Evolutionary conservation across 441 rosid genomes (phyloP).

Genomic region (Raphanus hybrid): DNA sequence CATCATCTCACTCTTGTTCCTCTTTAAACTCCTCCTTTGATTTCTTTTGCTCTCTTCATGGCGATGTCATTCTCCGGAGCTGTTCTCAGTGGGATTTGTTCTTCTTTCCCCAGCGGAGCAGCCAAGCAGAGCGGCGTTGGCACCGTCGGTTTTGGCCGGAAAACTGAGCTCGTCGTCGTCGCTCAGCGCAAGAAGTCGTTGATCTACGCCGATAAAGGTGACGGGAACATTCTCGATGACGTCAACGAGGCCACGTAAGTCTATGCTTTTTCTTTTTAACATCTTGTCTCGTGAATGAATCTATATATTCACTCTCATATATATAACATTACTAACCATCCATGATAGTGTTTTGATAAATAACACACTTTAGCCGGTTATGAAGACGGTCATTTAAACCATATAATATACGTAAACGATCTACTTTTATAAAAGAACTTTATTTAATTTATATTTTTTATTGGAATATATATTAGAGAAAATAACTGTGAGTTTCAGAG

Average conservation of each 20-base stretch:
- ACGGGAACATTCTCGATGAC: conserved; percentile 39
- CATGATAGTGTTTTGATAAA: too few species aligned
- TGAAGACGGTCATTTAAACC: too few species aligned
- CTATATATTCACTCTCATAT: too few species aligned
- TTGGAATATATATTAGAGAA: neutral
- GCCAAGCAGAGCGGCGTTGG: conserved; percentile 24
- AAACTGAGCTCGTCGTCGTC: conserved; percentile 21
- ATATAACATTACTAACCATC: too few species aligned
- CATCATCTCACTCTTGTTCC: conserved; percentile 29
- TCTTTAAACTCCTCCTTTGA: neutral
- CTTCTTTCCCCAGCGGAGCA: conserved; percentile 37
- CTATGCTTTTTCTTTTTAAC: neutral
- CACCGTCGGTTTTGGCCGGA: conserved; percentile 7
- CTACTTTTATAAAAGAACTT: too few species aligned
- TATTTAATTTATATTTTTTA: too few species aligned
- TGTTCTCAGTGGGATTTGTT: conserved; percentile 36
- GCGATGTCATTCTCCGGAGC: conserved; percentile 43
- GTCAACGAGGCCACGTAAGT: conserved; percentile 40
- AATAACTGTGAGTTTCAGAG: neutral
- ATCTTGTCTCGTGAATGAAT: too few species aligned
- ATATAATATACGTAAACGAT: too few species aligned
- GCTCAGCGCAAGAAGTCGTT: conserved; percentile 42
- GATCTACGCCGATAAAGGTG: conserved; percentile 37
- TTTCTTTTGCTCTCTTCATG: conserved; percentile 21
- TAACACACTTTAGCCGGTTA: too few species aligned